These are phyloP conservation scores for Petrea volubilis DNA, from an alignment of 257 asterid species.

Conservation along the genomic window DNA sequence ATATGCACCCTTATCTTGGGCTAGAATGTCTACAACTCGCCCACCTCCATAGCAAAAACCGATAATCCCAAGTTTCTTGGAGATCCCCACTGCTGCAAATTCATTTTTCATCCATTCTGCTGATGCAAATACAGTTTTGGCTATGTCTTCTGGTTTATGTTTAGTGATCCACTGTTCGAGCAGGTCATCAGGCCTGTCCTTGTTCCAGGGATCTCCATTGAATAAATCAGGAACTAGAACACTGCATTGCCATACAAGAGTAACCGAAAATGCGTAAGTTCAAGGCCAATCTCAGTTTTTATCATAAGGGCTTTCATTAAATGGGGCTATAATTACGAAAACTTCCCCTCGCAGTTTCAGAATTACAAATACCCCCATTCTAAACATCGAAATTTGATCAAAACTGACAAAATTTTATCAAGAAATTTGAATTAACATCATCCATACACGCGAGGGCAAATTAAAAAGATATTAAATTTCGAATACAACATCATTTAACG, in stretches of 20 bases:
- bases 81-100: constrained; percentile 58
- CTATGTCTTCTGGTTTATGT: constrained; percentile 38
- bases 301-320: neutral
- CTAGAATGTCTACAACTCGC: constrained; percentile 58
- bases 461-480: neutral
- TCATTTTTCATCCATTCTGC: constrained; percentile 70
- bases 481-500: neutral
- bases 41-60: constrained; percentile 89
- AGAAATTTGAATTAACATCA: too few species aligned
- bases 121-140: constrained; percentile 49
- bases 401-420: too few species aligned
- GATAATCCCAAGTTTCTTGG: constrained; percentile 69
- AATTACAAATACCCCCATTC: too few species aligned
- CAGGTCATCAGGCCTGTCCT: constrained; percentile 41
- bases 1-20: constrained; percentile 51
- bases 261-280: neutral
- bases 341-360: neutral
- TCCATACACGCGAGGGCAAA: too few species aligned
- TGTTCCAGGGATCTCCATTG: constrained; percentile 72
- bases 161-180: constrained; percentile 55
- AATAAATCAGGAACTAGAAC: constrained; percentile 83
- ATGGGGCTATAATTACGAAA: neutral
- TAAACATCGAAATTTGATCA: too few species aligned
- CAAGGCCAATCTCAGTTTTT: neutral
- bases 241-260: constrained; percentile 41